A percentile compares a stretch with the other conserved stretches of the same genome.
These are phyloP conservation scores for Alternaria gansuensis DNA, from an alignment of 2,329 filamentous ascomycete species.

Conservation along the genomic window DNA sequence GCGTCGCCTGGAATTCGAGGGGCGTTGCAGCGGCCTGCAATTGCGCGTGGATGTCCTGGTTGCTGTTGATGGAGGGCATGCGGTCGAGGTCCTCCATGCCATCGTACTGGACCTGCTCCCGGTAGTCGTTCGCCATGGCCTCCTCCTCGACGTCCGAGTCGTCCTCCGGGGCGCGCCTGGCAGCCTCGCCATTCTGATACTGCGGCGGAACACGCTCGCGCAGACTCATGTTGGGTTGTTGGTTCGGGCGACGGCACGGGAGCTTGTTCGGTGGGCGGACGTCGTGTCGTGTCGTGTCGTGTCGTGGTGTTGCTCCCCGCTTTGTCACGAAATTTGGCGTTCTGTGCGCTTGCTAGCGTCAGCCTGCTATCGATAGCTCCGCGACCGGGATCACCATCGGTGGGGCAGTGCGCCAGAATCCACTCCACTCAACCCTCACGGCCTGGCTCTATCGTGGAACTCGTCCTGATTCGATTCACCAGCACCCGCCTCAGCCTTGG, in stretches of 20 bases:
- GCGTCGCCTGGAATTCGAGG: conserved; percentile 91
- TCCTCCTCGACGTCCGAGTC: conserved; percentile 97
- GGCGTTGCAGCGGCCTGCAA: conserved; percentile 91
- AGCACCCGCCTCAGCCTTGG: neutral
- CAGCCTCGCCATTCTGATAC: conserved; percentile 55
- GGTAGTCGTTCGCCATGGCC: conserved; percentile 93
- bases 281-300: conserved; percentile 24
- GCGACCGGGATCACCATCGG: conserved; percentile 7
- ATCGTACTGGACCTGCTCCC: conserved; percentile 91
- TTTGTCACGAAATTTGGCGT: conserved; percentile 27
- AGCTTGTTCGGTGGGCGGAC: conserved; percentile 13
- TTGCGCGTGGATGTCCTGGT: conserved; percentile 92
- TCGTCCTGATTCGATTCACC: conserved; percentile 8
- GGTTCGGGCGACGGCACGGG: conserved; percentile 19
- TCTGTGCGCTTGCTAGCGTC: conserved; percentile 31
- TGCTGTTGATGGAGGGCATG: conserved; percentile 68
- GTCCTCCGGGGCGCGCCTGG: conserved; percentile 63
- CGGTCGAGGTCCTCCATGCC: conserved; percentile 84
- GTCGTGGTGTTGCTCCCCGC: conserved; percentile 28
- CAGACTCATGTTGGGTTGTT: conserved; percentile 34
- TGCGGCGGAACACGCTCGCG: conserved; percentile 30
- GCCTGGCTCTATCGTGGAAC: conserved; percentile 3
- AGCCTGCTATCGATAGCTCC: conserved; percentile 30
- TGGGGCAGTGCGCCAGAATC: conserved; percentile 4
- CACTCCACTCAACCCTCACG: conserved; percentile 11